Base-by-base conservation (phyloP, 495 filamentous ascomycete genomes). In the Tuber magnatum region DNA sequence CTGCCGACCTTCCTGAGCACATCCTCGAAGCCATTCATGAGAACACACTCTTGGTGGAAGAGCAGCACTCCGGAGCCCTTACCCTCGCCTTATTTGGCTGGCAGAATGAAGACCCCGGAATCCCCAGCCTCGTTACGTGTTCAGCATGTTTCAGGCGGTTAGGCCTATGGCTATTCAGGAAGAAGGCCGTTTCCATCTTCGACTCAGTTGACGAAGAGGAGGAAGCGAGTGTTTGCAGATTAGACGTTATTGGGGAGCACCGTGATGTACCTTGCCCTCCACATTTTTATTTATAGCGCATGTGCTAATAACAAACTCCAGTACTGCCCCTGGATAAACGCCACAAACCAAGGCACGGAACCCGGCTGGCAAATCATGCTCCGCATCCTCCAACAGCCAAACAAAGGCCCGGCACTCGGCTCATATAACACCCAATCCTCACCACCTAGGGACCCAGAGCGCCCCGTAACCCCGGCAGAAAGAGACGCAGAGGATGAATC, bases 161-260 rank as follows among this genome's bases (percentile, higher is more conserved):
- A 1, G 95, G 96, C 0, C 87, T 99, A 10, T 99, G 95, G 95
- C 90, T 99, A 84, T 99, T 97, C 85, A 92, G 90, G 80, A 85
- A 85, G 78, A 88, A 87, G 76, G 84, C 76, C 14, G 76, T 77
- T 40, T 73, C 72, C 18, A 43, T 78, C n/a, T 68, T 77, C 44
- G 76, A 77, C 40, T 42, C 32, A 3, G 65, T 76, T 3, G 78
- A 80, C 8, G 80, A 73, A 14, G 74, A 78, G 38, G 78, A 76
- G 40, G 81, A 83, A 61, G 78, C 81, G 16, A 81, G 76, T 42
- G 81, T 83, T 12, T 77, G 74, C 24, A 73, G 81, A 10, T 73
- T 83, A 12, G 81, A 83, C 46, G 76, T 82, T 41, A 73, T 82
- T 56, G 81, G 79, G 8, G 81, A 83, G 69, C 81, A 83, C 51